These are phyloP conservation scores for Kwoniella shivajii DNA, from an alignment of 1,284 basidiomycete genomes.

Conservation along the genomic window DNA sequence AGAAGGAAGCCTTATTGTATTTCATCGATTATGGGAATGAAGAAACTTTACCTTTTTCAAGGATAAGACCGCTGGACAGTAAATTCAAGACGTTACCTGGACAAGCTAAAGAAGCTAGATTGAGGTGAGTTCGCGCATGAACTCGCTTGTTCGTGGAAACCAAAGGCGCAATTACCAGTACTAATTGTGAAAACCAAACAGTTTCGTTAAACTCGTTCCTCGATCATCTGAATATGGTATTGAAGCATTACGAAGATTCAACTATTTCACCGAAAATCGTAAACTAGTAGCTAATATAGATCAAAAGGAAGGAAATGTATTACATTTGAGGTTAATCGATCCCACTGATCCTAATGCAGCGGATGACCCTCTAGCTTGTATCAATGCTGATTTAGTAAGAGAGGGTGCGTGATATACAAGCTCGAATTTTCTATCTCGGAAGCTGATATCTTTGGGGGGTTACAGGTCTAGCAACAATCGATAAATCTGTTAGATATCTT, in stretches of 20 bases:
- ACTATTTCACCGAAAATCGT: conserved; percentile 76
- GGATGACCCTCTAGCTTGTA: conserved; percentile 70
- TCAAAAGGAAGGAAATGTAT: conserved; percentile 70
- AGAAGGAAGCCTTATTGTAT: conserved; percentile 62
- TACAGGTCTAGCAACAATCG: conserved; percentile 70
- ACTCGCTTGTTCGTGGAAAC: background rate
- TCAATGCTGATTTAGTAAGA: conserved; percentile 76
- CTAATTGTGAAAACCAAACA: conserved; percentile 42
- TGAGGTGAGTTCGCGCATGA: conserved; percentile 31
- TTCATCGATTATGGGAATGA: conserved; percentile 71
- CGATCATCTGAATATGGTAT: conserved; percentile 78
- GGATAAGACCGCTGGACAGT: conserved; percentile 76
- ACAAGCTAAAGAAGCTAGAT: conserved; percentile 57
- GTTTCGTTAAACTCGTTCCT: conserved; percentile 79
- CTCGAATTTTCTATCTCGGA: background rate
- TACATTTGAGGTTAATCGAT: conserved; percentile 87
- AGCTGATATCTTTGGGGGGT: background rate
- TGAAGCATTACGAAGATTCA: conserved; percentile 84
- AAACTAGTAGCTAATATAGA: conserved; percentile 90
- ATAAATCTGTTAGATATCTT: conserved; percentile 77
- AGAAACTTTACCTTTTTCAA: conserved; percentile 70
- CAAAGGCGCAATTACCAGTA: too few relatives aligned
- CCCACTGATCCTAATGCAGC: conserved; percentile 69
- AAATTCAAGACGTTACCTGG: conserved; percentile 82
- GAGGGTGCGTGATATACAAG: conserved; percentile 39